Percentiles rank a stretch among this genome's conserved stretches.
These are phyloP conservation scores for Nakazawaea wickerhamii DNA, from an alignment of 805 yeast species.

Conservation along the genomic window DNA sequence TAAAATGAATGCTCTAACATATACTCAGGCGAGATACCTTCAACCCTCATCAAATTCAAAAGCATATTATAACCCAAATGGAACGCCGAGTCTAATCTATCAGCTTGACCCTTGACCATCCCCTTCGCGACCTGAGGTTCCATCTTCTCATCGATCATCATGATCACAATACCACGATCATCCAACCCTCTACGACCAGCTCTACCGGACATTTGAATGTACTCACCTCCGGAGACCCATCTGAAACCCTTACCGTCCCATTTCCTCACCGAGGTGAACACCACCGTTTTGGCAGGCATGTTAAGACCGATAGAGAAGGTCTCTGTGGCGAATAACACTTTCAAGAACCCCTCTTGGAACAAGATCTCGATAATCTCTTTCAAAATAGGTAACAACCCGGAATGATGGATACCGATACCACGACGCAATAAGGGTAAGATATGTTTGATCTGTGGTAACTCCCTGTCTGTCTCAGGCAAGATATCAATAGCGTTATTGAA, in stretches of 20 bases:
- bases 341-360: conserved; percentile 93
- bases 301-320: conserved; percentile 97
- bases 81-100: conserved; percentile 94
- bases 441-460: conserved; percentile 90
- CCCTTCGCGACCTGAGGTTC: conserved; percentile 99
- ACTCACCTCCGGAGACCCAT: conserved; percentile 99
- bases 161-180: conserved; percentile 97
- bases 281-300: conserved; percentile 99
- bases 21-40: conserved; percentile 96
- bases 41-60: conserved; percentile 91
- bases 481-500: conserved; percentile 85
- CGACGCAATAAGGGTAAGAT: conserved; percentile 83
- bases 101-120: conserved; percentile 99
- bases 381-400: conserved; percentile 88
- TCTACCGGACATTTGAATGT: conserved; percentile 98
- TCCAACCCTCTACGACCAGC: conserved; percentile 99
- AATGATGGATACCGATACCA: conserved; percentile 98
- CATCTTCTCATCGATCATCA: conserved; percentile 99
- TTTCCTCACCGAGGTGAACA: conserved; percentile 93
- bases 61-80: conserved; percentile 98
- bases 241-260: conserved; percentile 98
- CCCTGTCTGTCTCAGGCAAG: conserved; percentile 86
- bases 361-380: conserved; percentile 94
- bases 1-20: conserved; percentile 92
- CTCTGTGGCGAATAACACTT: conserved; percentile 95